These are phyloP conservation scores for Pythium pyrilobum DNA, from an alignment of 352 stramenopile genomes.

Conservation along the genomic window DNA sequence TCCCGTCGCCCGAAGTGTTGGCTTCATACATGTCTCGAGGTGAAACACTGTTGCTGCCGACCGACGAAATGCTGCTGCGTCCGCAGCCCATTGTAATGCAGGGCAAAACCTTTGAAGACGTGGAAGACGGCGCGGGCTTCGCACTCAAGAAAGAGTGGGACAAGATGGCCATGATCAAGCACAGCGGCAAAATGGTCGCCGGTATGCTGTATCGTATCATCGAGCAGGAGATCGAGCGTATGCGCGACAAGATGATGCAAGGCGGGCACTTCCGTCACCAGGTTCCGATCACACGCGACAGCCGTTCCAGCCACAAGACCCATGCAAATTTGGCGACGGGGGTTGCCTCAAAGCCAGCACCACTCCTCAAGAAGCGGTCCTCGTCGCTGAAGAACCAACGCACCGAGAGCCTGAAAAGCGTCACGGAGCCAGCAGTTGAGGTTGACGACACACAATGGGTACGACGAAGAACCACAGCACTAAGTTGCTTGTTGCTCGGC, in stretches of 20 bases:
- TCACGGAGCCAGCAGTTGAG: not conserved
- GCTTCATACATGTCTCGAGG: constrained; percentile 63
- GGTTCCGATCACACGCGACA: not conserved
- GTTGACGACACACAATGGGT: not conserved
- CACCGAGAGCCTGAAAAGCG: constrained; percentile 6
- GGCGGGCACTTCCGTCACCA: constrained; percentile 27
- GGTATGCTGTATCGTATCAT: constrained; percentile 86
- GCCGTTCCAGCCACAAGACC: not conserved
- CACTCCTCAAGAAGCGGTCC: constrained; percentile 1
- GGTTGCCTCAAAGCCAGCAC: not conserved
- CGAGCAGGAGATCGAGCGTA: constrained; percentile 68
- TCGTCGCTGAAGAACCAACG: constrained; percentile 12
- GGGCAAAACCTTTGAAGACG: constrained; percentile 74
- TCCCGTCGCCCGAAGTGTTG: constrained; percentile 46
- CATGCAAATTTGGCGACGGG: not conserved
- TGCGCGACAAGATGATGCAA: constrained; percentile 29
- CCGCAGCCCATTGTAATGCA: constrained; percentile 67
- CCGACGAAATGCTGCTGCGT: constrained; percentile 43
- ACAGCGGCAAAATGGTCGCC: constrained; percentile 67
- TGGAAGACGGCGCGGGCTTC: constrained; percentile 24
- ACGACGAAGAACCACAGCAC: constrained; percentile 3
- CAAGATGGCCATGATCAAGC: constrained; percentile 83
- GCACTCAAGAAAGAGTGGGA: constrained; percentile 58
- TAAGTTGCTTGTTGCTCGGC: constrained; percentile 10
- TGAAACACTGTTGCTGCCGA: constrained; percentile 68